Evolutionary conservation across 1,284 basidiomycete species (phyloP).

Genomic region (Ceratobasidium sp.): DNA sequence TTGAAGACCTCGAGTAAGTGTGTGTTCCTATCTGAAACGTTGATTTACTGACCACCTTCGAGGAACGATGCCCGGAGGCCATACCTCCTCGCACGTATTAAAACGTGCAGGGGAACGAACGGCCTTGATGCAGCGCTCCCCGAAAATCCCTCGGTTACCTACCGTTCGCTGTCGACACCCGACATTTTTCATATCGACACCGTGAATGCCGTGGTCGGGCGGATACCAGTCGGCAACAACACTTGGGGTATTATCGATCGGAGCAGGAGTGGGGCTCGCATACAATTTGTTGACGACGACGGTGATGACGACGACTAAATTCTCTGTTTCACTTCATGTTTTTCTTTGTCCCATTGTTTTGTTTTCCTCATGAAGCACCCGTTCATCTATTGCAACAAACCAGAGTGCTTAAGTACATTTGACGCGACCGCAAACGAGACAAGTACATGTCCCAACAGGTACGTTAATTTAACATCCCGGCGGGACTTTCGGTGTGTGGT

Average conservation of each 20-base stretch:
- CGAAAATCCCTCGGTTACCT: conserved; percentile 10
- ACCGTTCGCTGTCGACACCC: neutral
- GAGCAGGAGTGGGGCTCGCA: conserved; percentile 11
- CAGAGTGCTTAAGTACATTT: neutral
- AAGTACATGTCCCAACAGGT: neutral
- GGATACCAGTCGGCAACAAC: conserved; percentile 1
- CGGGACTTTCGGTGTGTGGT: neutral
- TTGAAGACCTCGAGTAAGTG: conserved; percentile 9
- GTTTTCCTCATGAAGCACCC: neutral
- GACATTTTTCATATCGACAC: conserved; percentile 16
- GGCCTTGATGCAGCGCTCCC: conserved; percentile 22
- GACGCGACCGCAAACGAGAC: neutral
- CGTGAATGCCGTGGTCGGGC: conserved; percentile 6
- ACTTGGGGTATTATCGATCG: conserved; percentile 32
- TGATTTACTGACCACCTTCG: neutral
- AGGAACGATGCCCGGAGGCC: conserved; percentile 8
- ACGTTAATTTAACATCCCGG: neutral
- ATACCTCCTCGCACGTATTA: conserved; percentile 16
- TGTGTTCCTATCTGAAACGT: neutral
- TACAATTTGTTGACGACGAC: conserved; percentile 9
- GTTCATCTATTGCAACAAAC: neutral
- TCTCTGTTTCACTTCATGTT: too few species aligned
- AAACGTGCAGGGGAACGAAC: neutral
- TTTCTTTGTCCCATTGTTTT: neutral
- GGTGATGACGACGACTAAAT: neutral